Base-by-base conservation (phyloP, 2,329 filamentous ascomycete species). In the Arthrinium phaeospermum region DNA sequence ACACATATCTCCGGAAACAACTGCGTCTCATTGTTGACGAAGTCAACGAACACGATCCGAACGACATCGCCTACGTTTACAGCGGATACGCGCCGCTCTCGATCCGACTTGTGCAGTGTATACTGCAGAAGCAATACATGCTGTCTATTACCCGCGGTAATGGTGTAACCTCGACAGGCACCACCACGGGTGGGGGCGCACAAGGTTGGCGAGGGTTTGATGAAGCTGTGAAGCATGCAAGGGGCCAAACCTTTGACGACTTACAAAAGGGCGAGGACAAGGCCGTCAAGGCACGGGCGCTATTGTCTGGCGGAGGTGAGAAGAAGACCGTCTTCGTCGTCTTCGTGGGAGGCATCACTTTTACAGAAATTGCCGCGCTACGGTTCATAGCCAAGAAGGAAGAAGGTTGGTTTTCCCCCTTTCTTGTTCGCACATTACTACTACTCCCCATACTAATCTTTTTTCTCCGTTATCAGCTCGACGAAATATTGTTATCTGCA, bases 51-150 rank as follows among this genome's bases (percentile, higher is more conserved):
- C 92, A 96, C 73, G 93, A 97, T 67, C 96, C 96, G 3, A 94
- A 96, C 78, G 96, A 99, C 78, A 92, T 98, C 74, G 93, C 95
- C n/a, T 99, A 99, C 79, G 95, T 98, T 14, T 99, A 98, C 83
- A 97, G 94, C 75, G 97, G 96, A 70, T 99, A 98, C 80, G 96
- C 97, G 5, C 97, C 96, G 0, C 88, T 99, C 16, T 97, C 94
- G 64, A 90, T 98, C 71, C 92, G 96, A 22, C 89, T 99, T 5
- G 92, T 99, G 7, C 97, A 99, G 82, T 96, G 94, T 80, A 90
- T 98, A 69, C 84, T 99, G 68, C 95, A 98, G 81, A 99, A 99
- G 82, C 91, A 94, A 72, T 93, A 95, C 76, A 85, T 99, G 44
- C 85, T 92, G 72, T 91, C 89, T 5, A 88, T 95, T 14, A 91